Evolutionary conservation across 1,284 basidiomycete genomes (phyloP), one percentile per base, ranked within the genome.

Genomic region (Irpex rosettiformis): DNA sequence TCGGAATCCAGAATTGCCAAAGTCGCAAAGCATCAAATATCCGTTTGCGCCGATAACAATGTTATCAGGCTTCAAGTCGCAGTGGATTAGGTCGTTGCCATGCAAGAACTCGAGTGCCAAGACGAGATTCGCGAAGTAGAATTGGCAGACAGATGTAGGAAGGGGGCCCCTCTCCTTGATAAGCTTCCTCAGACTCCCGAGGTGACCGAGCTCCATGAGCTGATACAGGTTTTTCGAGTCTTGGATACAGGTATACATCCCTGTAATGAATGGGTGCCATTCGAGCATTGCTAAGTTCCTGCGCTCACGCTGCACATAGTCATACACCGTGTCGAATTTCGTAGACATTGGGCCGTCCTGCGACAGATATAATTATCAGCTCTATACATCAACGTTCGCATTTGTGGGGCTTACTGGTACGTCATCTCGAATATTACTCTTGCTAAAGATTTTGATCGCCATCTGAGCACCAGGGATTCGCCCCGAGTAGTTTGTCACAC

Each of bases 1-100:
- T 70, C 62, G 78, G 43, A 79, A 74, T 62, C 83, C 84, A 2
- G 84, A 69, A 10, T 52, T 8, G 5, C 89, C 89, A 70, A 93
- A 90, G 69, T 93, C 91, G 7, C 83, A 84, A 24, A 93, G 77
- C 70, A 84, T 82, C 66, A 92, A 70, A 66, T 86, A 85, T 18
- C 84, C 83, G 60, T 84, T 78, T 1, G 71, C 66, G 52, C 79
- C 80, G 55, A 95, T 76, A 30, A 95, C 78, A 58, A 95, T 86
- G 65, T 94, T 94, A 65, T 87, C 88, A 7, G 91, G 90, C 70
- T 94, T 94, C 65, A 95, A 79, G 69, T 94, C 91, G n/a, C 90
- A 81, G 70, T 95, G 93, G 3, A 90, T 83, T 63, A 94, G 83
- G 58, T 85, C 86, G 62, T 88, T 80, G 30, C 72, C 75, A 66